phyloP scores from a whole-genome alignment of 306 rosid species.

The Arachis hypogaea region DNA sequence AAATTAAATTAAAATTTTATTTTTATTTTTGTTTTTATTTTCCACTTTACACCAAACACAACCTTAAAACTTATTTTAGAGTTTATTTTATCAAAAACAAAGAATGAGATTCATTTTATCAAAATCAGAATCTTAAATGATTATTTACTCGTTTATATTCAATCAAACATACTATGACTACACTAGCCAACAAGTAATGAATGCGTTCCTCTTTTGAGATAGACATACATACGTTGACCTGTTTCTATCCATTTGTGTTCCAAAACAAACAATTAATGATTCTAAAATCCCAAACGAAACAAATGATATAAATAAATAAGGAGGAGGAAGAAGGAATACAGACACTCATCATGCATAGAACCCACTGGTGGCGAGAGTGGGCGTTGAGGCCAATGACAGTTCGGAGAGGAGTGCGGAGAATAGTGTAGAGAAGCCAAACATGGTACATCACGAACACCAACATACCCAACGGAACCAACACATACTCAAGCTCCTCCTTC shows the following conservation, averaged over 20 bases:
- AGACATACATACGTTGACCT: not conserved
- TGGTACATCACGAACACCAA: conserved; percentile 59
- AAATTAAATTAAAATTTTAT: too few relatives aligned
- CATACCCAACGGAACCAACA: conserved; percentile 72
- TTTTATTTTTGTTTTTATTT: too few relatives aligned
- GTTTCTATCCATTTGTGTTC: not conserved
- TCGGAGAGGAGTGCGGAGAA: conserved; percentile 50
- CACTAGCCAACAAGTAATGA: not conserved
- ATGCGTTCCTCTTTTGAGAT: conserved; percentile 6
- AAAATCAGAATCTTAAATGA: too few relatives aligned
- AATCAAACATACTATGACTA: too few relatives aligned
- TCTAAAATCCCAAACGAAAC: too few relatives aligned
- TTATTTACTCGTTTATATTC: too few relatives aligned
- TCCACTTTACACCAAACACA: too few relatives aligned
- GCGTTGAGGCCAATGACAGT: conserved; percentile 86
- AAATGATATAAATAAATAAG: not conserved
- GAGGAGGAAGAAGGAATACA: conserved; percentile 36
- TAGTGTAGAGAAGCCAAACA: conserved; percentile 58
- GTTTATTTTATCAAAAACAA: too few relatives aligned
- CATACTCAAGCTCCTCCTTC: conserved; percentile 53
- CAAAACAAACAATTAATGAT: too few relatives aligned
- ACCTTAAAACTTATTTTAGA: too few relatives aligned
- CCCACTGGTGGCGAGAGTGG: conserved; percentile 81
- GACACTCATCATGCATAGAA: conserved; percentile 68
- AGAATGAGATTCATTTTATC: too few relatives aligned